Evolutionary conservation across 2,329 filamentous ascomycete genomes (phyloP), one percentile per base, ranked within the genome.

Genomic region (Ophiostoma sp.): DNA sequence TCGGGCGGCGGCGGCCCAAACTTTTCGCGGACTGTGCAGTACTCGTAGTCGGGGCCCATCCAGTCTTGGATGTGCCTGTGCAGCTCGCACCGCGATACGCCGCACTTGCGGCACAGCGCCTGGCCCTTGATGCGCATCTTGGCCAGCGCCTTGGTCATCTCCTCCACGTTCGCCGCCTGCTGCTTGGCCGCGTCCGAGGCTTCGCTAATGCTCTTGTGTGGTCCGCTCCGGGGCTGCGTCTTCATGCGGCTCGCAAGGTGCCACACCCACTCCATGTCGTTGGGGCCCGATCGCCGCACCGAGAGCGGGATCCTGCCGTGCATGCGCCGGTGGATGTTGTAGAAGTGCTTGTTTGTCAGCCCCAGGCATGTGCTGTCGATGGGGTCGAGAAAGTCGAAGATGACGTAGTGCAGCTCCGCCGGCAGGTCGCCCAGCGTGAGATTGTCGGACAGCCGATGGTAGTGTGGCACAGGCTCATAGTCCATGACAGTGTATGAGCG

Each of bases 201-300:
- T 2, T 67, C 68, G 41, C 49, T 63, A 42, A 47, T 66, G 49
- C 64, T 18, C 12, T 52, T 42, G 60, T 62, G 58, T 63, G 18
- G 41, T 5, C 42, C 41, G 18, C 42, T 45, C 3, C 36, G 18
- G 9, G 18, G 8, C 18, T 62, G 38, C 66, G 69, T 41, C 6
- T 62, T 38, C 68, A 69, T 49, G 9, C 70, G 72, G 38, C 82
- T 81, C 3, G 85, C 83, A 66, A 84, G 78, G 71, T 85, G 83
- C 85, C 86, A 89, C 62, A 85, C 85, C 81, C 84, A 86, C 74
- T 89, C 86, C 74, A 87, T 81, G 71, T 85, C 82, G 76, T 88
- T 88, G 67, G 86, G 86, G 0, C 86, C 86, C 6, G 80, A 75
- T 63, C 87, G 85, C 14, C 85, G 82, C 64, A 81, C 81, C 18